Base-by-base conservation (phyloP, 1,284 basidiomycete species). In the Tetrapyrgos nigripes region DNA sequence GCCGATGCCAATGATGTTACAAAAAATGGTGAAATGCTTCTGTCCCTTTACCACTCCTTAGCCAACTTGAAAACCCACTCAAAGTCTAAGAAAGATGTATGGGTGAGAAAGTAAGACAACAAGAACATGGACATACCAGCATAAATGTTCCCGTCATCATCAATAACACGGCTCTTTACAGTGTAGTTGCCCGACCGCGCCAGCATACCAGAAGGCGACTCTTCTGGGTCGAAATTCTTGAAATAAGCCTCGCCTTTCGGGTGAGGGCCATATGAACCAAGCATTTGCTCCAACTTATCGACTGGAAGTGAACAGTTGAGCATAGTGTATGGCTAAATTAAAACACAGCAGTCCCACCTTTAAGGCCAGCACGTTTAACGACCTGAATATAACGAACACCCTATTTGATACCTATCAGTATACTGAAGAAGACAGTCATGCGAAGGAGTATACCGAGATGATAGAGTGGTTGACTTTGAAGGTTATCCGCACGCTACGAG, bases 261-360 rank as follows among this genome's bases (percentile, higher is more conserved):
- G 59, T 80, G 74, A 26, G 90, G 88, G 5, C 91, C 89, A 72
- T 93, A 96, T 2, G 92, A 94, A 27, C 94, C 94, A 33, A 96
- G 84, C 94, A 96, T 96, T 69, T 92, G 85, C 67, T 96, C 93
- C 69, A 94, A 73, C 74, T 91, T 94, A 73, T 94, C 94, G 65
- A 95, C 93, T 93, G 68, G 23, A 9, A 48, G 37, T n/a, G 8
- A 49, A 48, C 13, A 55, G 46, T 50, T 26, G 48, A 50, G 49
- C 56, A 61, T 66, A 62, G 43, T 29, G 37, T 45, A 57, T 43
- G 44, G 50, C 53, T 14, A 51, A 17, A 23, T 19, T 57, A 53
- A 51, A 50, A 10, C 17, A 19, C 10, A 5, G 24, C 4, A 46
- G 46, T 67, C 64, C 61, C 61, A 91, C 92, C 89, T 75, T 75